Evolutionary conservation across 768 basidiomycete genomes (phyloP).

Genomic region (Tylopilus subfusipes): DNA sequence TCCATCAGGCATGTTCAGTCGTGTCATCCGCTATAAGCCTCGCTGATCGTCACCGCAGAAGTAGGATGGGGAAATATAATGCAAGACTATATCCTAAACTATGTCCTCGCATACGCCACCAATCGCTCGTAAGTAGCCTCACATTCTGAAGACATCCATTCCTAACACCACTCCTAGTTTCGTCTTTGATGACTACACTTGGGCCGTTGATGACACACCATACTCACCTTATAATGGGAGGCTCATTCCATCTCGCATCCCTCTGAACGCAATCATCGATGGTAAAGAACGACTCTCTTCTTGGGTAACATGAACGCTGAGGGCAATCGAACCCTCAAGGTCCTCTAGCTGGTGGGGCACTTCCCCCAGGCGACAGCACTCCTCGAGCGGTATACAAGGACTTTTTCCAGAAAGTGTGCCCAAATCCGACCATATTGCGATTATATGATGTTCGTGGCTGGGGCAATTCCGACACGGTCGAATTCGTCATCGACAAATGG

Average conservation of each 20-base stretch:
- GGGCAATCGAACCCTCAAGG: slow-evolving; percentile 21
- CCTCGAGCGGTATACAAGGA: slow-evolving; percentile 35
- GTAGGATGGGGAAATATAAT: slow-evolving; percentile 38
- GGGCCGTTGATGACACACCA: slow-evolving; percentile 32
- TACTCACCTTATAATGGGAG: slow-evolving; percentile 35
- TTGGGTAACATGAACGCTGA: neutral
- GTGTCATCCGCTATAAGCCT: neutral
- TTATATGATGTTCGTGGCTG: slow-evolving; percentile 24
- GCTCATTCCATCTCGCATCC: slow-evolving; percentile 37
- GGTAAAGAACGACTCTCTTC: slow-evolving; percentile 19
- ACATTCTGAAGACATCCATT: neutral
- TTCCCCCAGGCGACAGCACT: slow-evolving; percentile 27
- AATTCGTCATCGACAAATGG: slow-evolving; percentile 35
- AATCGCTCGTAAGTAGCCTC: slow-evolving; percentile 32
- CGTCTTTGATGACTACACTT: slow-evolving; percentile 42
- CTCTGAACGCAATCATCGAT: slow-evolving; percentile 34
- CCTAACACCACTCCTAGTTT: slow-evolving; percentile 23
- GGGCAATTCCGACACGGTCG: slow-evolving; percentile 23
- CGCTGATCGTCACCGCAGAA: slow-evolving; percentile 16
- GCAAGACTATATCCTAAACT: slow-evolving; percentile 36
- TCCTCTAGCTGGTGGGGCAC: slow-evolving; percentile 37
- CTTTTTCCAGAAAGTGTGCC: slow-evolving; percentile 39
- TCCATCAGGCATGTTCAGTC: slow-evolving; percentile 16
- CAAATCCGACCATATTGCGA: slow-evolving; percentile 32
- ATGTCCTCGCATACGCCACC: slow-evolving; percentile 32